phyloP scores from a whole-genome alignment of 148 eudicot genomes.

The Spergularia marina region DNA sequence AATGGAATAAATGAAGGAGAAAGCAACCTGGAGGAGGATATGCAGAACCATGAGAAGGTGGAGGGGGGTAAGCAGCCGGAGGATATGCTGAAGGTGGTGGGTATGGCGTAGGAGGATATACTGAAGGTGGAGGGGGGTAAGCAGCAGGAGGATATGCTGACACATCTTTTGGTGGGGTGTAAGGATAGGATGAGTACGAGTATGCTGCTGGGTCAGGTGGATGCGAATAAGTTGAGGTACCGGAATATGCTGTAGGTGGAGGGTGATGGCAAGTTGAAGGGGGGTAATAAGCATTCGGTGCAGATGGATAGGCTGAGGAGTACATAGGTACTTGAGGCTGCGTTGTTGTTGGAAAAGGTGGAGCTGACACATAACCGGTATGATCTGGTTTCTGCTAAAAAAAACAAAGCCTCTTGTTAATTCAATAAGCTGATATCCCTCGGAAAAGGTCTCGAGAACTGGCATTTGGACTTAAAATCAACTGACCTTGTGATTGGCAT shows the following conservation, averaged over 20 bases:
- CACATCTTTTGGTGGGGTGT: slow-evolving; percentile 32
- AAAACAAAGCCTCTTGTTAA: neutral
- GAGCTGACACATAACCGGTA: slow-evolving; percentile 56
- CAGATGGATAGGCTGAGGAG: slow-evolving; percentile 31
- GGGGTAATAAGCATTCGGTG: slow-evolving; percentile 31
- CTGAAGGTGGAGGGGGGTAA: slow-evolving; percentile 40
- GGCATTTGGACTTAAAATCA: neutral
- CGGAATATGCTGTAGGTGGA: slow-evolving; percentile 28
- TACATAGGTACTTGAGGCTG: slow-evolving; percentile 45
- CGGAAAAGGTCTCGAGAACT: neutral
- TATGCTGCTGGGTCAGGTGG: slow-evolving; percentile 43
- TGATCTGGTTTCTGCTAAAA: slow-evolving; percentile 50
- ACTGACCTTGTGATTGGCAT: slow-evolving; percentile 59
- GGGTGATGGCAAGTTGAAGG: slow-evolving; percentile 25
- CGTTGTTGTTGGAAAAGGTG: slow-evolving; percentile 40
- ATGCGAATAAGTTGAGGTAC: slow-evolving; percentile 40
- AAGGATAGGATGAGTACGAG: slow-evolving; percentile 45
- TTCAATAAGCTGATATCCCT: neutral
- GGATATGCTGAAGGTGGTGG: slow-evolving; percentile 33
- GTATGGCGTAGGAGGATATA: slow-evolving; percentile 35
- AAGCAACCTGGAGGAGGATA: slow-evolving; percentile 28
- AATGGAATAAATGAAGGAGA: too few species aligned
- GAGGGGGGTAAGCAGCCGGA: slow-evolving; percentile 32
- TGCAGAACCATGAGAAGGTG: slow-evolving; percentile 30
- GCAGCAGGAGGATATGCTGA: slow-evolving; percentile 43